Evolutionary conservation across 257 asterid genomes (phyloP), one percentile per base, ranked within the genome.

Genomic region (Avicennia marina): DNA sequence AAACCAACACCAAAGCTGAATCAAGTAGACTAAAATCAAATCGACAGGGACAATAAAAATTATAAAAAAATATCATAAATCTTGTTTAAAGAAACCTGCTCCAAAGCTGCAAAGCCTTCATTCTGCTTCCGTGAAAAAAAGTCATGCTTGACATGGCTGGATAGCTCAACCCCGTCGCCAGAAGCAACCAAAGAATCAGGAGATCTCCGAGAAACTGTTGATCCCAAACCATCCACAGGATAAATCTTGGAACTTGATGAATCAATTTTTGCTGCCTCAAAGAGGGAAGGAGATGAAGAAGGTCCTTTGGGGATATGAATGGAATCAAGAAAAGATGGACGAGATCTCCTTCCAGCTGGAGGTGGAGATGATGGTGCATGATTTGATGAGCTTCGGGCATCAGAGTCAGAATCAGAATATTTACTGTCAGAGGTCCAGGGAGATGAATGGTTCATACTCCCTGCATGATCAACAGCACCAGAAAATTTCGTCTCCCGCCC

Each of bases 271-370:
- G 63, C 72, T 21, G 80, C 61, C 45, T 47, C 87, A 66, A 62
- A 63, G 25, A 60, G 64, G 9, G 77, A 63, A 64, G 76, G 63
- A 38, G 83, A 68, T 48, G 81, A 62, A 57, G 88, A 71, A 56
- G 86, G 64, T 63, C 71, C 91, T 60, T 69, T 86, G 11, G 90
- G 69, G 58, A 84, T 66, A 73, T 77, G 86, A 67, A 93, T 84
- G 48, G 95, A 73, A 74, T 93, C 97, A 26, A 89, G 99, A 62
- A 93, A 93, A 29, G 97, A 86, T 24, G 96, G 95, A 33, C 95
- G 91, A 39, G 95, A 68, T 76, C 81, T 89, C 89, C 83, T 75
- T 62, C 82, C 85, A 63, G 83, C 39, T 51, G 76, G 64, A 36
- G 80, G 67, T 40, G 80, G 80, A 45, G 85, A 78, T 60, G 65